phyloP scores from a whole-genome alignment of 306 rosid species.

The Cercis canadensis region DNA sequence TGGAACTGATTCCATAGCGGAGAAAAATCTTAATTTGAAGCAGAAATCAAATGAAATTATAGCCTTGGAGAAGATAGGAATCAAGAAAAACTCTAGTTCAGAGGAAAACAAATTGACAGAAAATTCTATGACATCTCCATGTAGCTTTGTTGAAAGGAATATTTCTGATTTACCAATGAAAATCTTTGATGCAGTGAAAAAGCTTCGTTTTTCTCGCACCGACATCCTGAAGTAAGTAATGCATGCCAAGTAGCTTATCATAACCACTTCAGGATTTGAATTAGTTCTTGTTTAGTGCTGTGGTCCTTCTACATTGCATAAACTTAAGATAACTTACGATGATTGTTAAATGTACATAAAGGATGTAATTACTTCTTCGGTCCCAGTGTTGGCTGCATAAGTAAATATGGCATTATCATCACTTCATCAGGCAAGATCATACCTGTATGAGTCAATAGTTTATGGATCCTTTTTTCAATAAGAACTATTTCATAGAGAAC shows the following conservation, averaged over 20 bases:
- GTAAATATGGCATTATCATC: not conserved
- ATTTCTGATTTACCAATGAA: slow-evolving; percentile 51
- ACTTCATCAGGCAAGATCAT: not conserved
- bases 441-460: not conserved
- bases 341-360: slow-evolving; percentile 8
- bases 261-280: slow-evolving; percentile 16
- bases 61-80: slow-evolving; percentile 31
- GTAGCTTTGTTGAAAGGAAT: slow-evolving; percentile 40
- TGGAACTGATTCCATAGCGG: slow-evolving; percentile 35
- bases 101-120: slow-evolving; percentile 50
- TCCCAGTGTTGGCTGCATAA: slow-evolving; percentile 5
- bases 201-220: slow-evolving; percentile 78
- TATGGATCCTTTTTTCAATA: not conserved
- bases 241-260: slow-evolving; percentile 18
- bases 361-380: slow-evolving; percentile 4
- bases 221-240: slow-evolving; percentile 79
- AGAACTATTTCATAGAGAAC: not conserved
- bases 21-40: slow-evolving; percentile 43
- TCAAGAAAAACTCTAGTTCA: slow-evolving; percentile 48
- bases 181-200: slow-evolving; percentile 61
- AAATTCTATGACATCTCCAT: slow-evolving; percentile 40
- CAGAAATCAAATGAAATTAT: slow-evolving; percentile 39
- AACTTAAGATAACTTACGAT: not conserved
- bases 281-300: slow-evolving; percentile 18
- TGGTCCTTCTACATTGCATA: not conserved